These are phyloP conservation scores for Fusarium sp. DNA, from an alignment of 2,329 filamentous ascomycete species.

Conservation along the genomic window DNA sequence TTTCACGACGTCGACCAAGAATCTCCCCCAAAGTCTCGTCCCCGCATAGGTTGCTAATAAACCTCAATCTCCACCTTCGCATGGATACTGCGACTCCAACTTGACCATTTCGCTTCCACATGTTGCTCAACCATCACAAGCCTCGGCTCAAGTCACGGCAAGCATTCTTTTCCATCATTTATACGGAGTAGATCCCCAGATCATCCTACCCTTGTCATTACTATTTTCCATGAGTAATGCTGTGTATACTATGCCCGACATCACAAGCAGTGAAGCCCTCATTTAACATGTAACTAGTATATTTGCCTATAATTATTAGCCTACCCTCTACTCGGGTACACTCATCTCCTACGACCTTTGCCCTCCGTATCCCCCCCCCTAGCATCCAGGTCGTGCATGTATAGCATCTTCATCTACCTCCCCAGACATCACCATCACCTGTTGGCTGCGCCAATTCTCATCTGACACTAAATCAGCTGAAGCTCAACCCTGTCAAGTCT, in stretches of 20 bases:
- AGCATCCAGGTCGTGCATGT: conserved; percentile 31
- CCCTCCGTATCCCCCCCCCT: conserved; percentile 1
- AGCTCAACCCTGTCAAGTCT: conserved; percentile 24
- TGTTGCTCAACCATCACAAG: background rate
- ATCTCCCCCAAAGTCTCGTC: conserved; percentile 2
- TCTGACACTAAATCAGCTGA: conserved; percentile 13
- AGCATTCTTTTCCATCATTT: background rate
- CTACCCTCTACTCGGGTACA: conserved; percentile 11
- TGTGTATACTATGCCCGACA: background rate
- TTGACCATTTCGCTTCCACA: conserved; percentile 15
- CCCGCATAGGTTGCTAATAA: conserved; percentile 20
- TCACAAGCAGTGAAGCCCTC: background rate
- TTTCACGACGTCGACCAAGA: conserved; percentile 29
- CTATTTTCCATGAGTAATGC: background rate
- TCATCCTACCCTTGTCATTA: background rate
- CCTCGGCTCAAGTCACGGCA: conserved; percentile 21
- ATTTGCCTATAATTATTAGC: conserved; percentile 37
- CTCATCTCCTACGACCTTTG: conserved; percentile 1
- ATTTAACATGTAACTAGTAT: conserved; percentile 21
- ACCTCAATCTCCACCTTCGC: conserved; percentile 21
- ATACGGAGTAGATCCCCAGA: background rate
- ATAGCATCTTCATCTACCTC: conserved; percentile 16
- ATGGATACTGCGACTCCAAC: background rate
- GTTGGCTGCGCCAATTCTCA: background rate
- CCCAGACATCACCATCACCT: conserved; percentile 17